These are phyloP conservation scores for Hyaloscypha hepaticicola DNA, from an alignment of 495 filamentous ascomycete genomes.

Conservation along the genomic window DNA sequence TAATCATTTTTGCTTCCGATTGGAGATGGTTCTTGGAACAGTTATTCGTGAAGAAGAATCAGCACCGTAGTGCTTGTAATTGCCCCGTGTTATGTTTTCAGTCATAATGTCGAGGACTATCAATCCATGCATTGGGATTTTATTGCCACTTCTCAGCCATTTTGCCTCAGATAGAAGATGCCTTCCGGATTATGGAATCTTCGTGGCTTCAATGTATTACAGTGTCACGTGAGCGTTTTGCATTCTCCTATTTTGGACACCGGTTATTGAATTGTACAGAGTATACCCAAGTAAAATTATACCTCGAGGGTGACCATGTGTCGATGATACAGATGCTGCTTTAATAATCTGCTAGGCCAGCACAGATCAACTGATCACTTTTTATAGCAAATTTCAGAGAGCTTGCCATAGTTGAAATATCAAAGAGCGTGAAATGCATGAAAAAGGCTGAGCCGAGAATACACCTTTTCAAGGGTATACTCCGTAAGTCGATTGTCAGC, in stretches of 20 bases:
- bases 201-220: neutral
- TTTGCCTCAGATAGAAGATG: neutral
- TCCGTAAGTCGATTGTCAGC: neutral
- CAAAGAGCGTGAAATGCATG: too few relatives aligned
- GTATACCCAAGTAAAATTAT: too few relatives aligned
- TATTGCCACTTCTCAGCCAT: neutral
- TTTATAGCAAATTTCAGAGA: too few relatives aligned
- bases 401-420: too few relatives aligned
- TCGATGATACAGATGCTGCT: too few relatives aligned
- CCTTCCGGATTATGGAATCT: neutral
- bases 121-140: neutral
- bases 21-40: neutral
- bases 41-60: neutral
- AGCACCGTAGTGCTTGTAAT: neutral
- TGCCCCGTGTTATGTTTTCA: neutral
- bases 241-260: neutral
- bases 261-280: neutral
- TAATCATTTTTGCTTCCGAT: neutral
- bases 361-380: too few relatives aligned
- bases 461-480: too few relatives aligned
- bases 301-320: too few relatives aligned
- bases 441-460: too few relatives aligned
- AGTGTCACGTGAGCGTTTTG: neutral
- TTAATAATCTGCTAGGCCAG: too few relatives aligned
- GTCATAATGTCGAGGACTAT: neutral